Base-by-base conservation (phyloP, 139 green algal species). In the Chara braunii region DNA sequence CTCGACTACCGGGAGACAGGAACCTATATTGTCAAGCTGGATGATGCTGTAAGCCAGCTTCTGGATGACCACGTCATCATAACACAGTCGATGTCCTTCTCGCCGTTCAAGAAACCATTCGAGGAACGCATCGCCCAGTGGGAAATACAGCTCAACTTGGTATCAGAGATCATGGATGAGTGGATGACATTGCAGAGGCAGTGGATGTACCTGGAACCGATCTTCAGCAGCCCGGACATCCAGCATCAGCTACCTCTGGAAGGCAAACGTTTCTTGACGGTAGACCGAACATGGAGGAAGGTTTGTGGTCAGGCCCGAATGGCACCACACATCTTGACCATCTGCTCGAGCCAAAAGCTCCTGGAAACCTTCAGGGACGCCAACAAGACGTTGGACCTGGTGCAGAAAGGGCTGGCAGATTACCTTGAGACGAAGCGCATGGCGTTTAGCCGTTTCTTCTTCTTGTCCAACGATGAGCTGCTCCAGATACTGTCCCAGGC, bases 121-220 rank as follows among this genome's bases (percentile, higher is more conserved):
- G 85, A 86, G 77, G 86, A 89, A 40, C 74, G 78, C 45, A 88
- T 92, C 59, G 45, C 44, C 9, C 79, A 87, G 32, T 90, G 85
- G 85, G 85, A 92, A 60, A 30, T 60, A 43, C 68, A 83, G 75
- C 80, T 92, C 18, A 80, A 44, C 18, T 68, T 90, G 70, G 81
- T 86, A 51, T 79, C 75, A 43, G 84, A 91, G 48, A 84, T 90
- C 45, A 56, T 91, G 56, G 84, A 91, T 22, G 80, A 89, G 68
- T 91, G 85, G 85, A 63, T 90, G 2, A 42, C 69, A 37, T 68
- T 90, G 43, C 86, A 92, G 78, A 71, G 82, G 52, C 69, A 11
- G 37, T 93, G 85, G 85, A 90, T 90, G 86, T 92, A 92, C 68
- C 77, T 94, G 50, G 83, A 92, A 78, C 87, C 87, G 36, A 90